Conservation (phyloP, 208 protist species). For the Trypanosomatidae sp. region DNA sequence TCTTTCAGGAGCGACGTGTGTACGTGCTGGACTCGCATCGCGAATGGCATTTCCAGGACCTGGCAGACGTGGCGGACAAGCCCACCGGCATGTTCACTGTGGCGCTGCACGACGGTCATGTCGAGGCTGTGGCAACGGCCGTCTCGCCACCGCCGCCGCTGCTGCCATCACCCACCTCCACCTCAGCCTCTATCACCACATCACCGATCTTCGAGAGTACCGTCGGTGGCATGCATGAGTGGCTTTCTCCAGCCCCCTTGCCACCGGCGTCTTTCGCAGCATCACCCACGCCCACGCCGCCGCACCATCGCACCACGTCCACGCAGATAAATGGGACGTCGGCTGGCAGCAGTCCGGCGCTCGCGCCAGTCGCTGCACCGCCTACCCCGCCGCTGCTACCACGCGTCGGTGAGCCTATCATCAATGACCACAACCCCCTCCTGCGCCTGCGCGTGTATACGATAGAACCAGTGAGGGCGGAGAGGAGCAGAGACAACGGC, state of each 20-base stretch:
- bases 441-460: slow-evolving; percentile 24
- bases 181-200: background rate
- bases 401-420: slow-evolving; percentile 29
- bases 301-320: slow-evolving; percentile 15
- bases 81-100: slow-evolving; percentile 54
- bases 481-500: background rate
- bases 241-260: background rate
- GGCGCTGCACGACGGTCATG: slow-evolving; percentile 33
- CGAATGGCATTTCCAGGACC: slow-evolving; percentile 71
- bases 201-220: background rate
- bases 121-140: slow-evolving; percentile 2
- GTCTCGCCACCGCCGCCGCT: slow-evolving; percentile 3
- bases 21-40: slow-evolving; percentile 74
- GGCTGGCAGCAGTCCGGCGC: slow-evolving; percentile 24
- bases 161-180: slow-evolving; percentile 3
- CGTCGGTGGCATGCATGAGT: background rate
- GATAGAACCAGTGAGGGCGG: slow-evolving; percentile 2
- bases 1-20: slow-evolving; percentile 57
- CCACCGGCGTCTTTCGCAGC: slow-evolving; percentile 1
- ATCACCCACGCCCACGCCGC: slow-evolving; percentile 5
- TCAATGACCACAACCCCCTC: slow-evolving; percentile 22
- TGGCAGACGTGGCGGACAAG: slow-evolving; percentile 38
- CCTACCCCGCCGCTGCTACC: slow-evolving; percentile 28
- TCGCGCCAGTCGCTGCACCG: slow-evolving; percentile 16
- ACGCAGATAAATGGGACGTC: slow-evolving; percentile 17